A percentile compares a stretch with the other conserved stretches of the same genome.
Evolutionary conservation across 2,329 filamentous ascomycete genomes (phyloP).

Genomic region (Paecilomyces formosus): DNA sequence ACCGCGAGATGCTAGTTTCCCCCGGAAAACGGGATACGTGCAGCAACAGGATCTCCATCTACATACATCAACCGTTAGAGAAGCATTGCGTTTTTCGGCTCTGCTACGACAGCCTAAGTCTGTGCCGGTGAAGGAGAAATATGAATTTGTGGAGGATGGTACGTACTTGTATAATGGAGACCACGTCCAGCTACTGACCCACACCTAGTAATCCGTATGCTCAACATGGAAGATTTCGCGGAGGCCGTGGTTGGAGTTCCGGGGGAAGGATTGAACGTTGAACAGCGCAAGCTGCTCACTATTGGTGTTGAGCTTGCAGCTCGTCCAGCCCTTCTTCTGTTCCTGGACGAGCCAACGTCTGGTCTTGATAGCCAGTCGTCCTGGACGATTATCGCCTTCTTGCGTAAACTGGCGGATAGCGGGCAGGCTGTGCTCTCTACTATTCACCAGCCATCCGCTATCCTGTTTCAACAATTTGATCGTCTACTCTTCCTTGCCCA

Average conservation of each 20-base stretch:
- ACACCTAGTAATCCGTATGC: slow-evolving; percentile 65
- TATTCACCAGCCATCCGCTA: slow-evolving; percentile 86
- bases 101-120: slow-evolving; percentile 71
- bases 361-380: slow-evolving; percentile 86
- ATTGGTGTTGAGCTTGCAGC: slow-evolving; percentile 91
- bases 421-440: slow-evolving; percentile 88
- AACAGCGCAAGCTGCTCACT: slow-evolving; percentile 65
- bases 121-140: slow-evolving; percentile 64
- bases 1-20: slow-evolving; percentile 50
- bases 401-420: slow-evolving; percentile 78
- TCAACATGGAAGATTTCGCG: slow-evolving; percentile 82
- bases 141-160: slow-evolving; percentile 72
- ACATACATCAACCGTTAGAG: slow-evolving; percentile 74
- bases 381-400: slow-evolving; percentile 76
- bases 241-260: slow-evolving; percentile 83
- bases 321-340: slow-evolving; percentile 77
- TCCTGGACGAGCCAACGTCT: slow-evolving; percentile 87
- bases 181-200: neutral
- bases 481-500: slow-evolving; percentile 54
- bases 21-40: slow-evolving; percentile 60
- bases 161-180: neutral
- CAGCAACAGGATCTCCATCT: slow-evolving; percentile 72
- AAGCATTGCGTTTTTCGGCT: slow-evolving; percentile 78
- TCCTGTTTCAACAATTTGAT: slow-evolving; percentile 79
- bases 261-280: slow-evolving; percentile 62